Base-by-base conservation (phyloP, 1,139 yeast species). In the Yamadazyma membranifaciens region DNA sequence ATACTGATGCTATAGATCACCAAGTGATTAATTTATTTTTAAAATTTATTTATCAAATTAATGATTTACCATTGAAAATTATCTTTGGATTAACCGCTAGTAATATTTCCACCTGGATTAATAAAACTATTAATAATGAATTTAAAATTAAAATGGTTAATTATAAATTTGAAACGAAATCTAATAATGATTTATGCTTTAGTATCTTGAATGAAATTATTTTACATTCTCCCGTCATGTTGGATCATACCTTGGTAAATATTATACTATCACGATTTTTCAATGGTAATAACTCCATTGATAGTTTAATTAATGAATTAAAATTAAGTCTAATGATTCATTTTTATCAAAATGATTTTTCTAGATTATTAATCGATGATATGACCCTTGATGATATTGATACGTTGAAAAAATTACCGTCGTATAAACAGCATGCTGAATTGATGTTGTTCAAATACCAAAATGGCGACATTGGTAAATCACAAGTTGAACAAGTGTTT, bases 251-350 rank as follows among this genome's bases (percentile, higher is more conserved):
- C 12, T 52, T 72, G 22, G 54, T 73, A n/a, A 59, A 69, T 24
- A 59, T 68, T 9, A 53, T 73, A 12, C 52, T 67, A 33, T 58
- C 59, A 26, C 52, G 77, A 33, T 70, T 71, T 45, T 62, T 63
- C 38, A 61, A 63, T 61, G 72, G 73, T 25, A 70, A 69, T 46
- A 70, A 69, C 45, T 71, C 77, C 17, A 71, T 81, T 35, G 85
- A 83, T 50, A 69, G 76, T 12, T 63, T 77, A 38, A 62, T 75
- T 7, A 60, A 78, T 12, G 73, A 77, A 35, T 62, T 87, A 47
- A 82, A 81, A 50, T 68, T 84, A 45, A 65, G 82, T 22, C 71
- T 81, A 51, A 82, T 87, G 87, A 73, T 82, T 4, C 84, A 83
- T 53, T 86, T 79, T 56, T 85, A 77, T 54, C 81, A 78, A 44